These are phyloP conservation scores for Sugiyamaella chiloensis DNA, from an alignment of 805 yeast species.

Conservation along the genomic window DNA sequence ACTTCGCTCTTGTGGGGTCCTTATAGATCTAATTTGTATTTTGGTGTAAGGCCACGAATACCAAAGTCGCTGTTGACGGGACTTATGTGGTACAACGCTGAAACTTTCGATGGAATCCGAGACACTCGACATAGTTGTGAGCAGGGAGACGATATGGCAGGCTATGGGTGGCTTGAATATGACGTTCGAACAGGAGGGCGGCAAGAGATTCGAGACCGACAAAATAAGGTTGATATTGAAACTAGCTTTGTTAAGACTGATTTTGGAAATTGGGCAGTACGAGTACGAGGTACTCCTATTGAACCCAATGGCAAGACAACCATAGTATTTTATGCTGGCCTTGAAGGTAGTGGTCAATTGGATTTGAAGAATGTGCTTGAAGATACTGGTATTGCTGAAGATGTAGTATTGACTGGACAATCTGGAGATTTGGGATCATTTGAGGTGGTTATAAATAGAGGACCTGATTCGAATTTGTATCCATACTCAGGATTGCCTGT, in stretches of 20 bases:
- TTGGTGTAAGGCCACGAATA: slow-evolving; percentile 79
- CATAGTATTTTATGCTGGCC: slow-evolving; percentile 72
- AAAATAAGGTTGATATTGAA: slow-evolving; percentile 56
- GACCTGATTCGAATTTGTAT: slow-evolving; percentile 42
- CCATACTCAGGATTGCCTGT: slow-evolving; percentile 51
- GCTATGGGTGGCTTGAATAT: slow-evolving; percentile 81
- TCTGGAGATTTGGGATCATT: slow-evolving; percentile 69
- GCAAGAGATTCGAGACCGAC: slow-evolving; percentile 67
- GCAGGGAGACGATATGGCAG: slow-evolving; percentile 63
- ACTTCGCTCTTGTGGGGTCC: slow-evolving; percentile 85
- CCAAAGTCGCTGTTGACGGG: slow-evolving; percentile 78
- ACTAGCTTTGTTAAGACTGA: slow-evolving; percentile 76
- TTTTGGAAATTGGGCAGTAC: slow-evolving; percentile 71
- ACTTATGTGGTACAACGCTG: slow-evolving; percentile 80
- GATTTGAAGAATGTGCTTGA: slow-evolving; percentile 28
- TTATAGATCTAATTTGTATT: slow-evolving; percentile 78
- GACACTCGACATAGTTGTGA: slow-evolving; percentile 72
- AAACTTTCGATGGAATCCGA: slow-evolving; percentile 50
- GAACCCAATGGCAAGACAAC: slow-evolving; percentile 46
- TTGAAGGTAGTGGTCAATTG: slow-evolving; percentile 55
- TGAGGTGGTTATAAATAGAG: slow-evolving; percentile 55
- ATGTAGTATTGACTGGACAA: slow-evolving; percentile 45
- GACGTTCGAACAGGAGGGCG: slow-evolving; percentile 88
- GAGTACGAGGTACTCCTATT: slow-evolving; percentile 65
- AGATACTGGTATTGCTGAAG: slow-evolving; percentile 28